Percentiles rank a stretch among this genome's conserved stretches.
Evolutionary conservation across 2,329 filamentous ascomycete genomes (phyloP).

Genomic region (Penicillium sp.): DNA sequence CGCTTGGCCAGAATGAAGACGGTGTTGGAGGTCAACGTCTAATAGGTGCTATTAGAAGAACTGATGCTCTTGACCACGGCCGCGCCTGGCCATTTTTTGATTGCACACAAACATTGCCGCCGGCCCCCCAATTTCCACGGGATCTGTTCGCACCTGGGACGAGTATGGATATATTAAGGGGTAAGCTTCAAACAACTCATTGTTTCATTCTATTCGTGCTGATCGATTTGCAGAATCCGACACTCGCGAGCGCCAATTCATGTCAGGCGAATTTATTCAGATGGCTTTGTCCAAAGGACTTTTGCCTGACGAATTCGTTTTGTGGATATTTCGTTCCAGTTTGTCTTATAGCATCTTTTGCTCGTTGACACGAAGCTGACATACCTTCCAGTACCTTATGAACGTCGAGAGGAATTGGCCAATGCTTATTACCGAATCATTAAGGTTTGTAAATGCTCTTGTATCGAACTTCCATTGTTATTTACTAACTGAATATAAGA

Average conservation of each 20-base stretch:
- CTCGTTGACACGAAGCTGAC: constrained; percentile 7
- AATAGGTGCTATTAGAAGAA: constrained; percentile 59
- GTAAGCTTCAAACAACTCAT: constrained; percentile 20
- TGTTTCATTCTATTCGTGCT: constrained; percentile 10
- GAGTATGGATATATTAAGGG: constrained; percentile 35
- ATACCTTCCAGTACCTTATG: constrained; percentile 49
- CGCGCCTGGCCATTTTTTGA: constrained; percentile 60
- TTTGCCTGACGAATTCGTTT: constrained; percentile 64
- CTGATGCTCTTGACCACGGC: constrained; percentile 57
- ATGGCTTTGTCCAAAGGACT: constrained; percentile 46
- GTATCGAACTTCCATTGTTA: not conserved
- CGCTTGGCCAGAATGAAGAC: constrained; percentile 46
- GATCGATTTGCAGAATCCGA: constrained; percentile 42
- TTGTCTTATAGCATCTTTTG: constrained; percentile 8
- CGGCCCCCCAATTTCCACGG: constrained; percentile 37
- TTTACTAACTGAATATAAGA: constrained; percentile 27
- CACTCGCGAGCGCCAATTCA: constrained; percentile 59
- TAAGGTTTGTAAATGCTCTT: constrained; percentile 43
- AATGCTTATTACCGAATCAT: constrained; percentile 61
- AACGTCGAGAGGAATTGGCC: constrained; percentile 57
- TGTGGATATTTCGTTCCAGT: constrained; percentile 58
- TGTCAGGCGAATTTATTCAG: constrained; percentile 56
- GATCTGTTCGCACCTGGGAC: constrained; percentile 32
- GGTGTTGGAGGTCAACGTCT: constrained; percentile 49
- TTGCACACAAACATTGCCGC: constrained; percentile 23